Evolutionary conservation across 2,329 filamentous ascomycete species (phyloP), one percentile per base, ranked within the genome.

Genomic region (Phialemonium atrogriseum): DNA sequence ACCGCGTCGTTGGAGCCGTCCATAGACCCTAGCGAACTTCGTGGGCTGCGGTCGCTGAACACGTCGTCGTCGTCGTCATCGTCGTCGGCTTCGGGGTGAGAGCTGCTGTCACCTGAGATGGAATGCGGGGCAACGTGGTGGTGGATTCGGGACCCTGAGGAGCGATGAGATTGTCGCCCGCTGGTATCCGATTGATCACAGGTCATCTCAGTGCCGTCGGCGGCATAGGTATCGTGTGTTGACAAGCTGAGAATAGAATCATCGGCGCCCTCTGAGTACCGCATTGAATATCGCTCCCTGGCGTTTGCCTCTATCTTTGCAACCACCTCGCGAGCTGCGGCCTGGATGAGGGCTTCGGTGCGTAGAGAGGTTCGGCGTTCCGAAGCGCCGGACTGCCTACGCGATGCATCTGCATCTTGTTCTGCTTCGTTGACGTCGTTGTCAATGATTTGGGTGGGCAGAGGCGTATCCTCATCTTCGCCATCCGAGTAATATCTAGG

Each of bases 11-110:
- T 16, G 7, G 14, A 20, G 27, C 38, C 41, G 20, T 58, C 55
- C 36, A 69, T 57, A 2, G 71, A 76, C 2, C 68, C 69, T 34
- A 73, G 48, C 2, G 73, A 77, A 48, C 68, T 76, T 23, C 70
- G 65, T 2, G 64, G 66, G 49, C 64, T 78, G 54, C 60, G 62
- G 42, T 70, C 68, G 51, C 70, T 76, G 46, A 77, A 77, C 12
- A 77, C 66, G 30, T 75, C 70, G 42, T 73, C 68, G 14, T 73
- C 68, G 25, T 58, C 56, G 18, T 64, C 66, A n/a, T n/a, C n/a
- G 42, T 73, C 68, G 14, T 73, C 68, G 25, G 58, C 56, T 18
- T 64, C 66, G 36, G 70, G 60, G 32, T 67, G 68, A 1, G 66
- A 72, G 49, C 64, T 68, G 46, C 56, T 64, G 27, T 69, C 61